Percentiles rank a stretch among this genome's conserved stretches.
Conservation (phyloP, 1,284 basidiomycete genomes). For the Apiotrichum gamsii region DNA sequence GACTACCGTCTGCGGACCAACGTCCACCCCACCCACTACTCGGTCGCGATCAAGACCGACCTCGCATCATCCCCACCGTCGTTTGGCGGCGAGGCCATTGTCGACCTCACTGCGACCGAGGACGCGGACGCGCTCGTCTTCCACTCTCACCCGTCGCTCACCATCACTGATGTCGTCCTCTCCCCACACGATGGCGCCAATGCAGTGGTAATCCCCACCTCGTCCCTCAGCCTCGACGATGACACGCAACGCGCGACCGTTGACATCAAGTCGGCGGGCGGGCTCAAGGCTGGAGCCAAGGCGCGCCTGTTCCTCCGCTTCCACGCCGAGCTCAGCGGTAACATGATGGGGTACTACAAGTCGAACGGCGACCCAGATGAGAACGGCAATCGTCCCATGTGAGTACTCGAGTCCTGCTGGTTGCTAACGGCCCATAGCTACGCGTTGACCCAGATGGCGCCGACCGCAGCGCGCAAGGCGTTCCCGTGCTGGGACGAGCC, state of each 20-base stretch:
- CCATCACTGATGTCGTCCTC: constrained; percentile 61
- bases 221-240: constrained; percentile 54
- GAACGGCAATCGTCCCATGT: constrained; percentile 46
- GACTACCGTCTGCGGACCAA: constrained; percentile 62
- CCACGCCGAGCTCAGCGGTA: constrained; percentile 57
- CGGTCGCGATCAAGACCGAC: constrained; percentile 71
- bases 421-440: constrained; percentile 49
- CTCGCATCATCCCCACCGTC: constrained; percentile 56
- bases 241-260: constrained; percentile 60
- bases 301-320: constrained; percentile 50
- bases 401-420: constrained; percentile 1
- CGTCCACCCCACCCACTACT: constrained; percentile 62
- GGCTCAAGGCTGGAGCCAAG: constrained; percentile 56
- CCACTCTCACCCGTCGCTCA: constrained; percentile 61
- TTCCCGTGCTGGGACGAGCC: constrained; percentile 91
- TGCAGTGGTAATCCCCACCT: constrained; percentile 42
- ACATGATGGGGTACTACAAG: constrained; percentile 57
- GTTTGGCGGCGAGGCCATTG: constrained; percentile 71
- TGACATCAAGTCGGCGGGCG: constrained; percentile 57
- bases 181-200: constrained; percentile 56
- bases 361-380: constrained; percentile 48
- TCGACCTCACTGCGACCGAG: constrained; percentile 65
- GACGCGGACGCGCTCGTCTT: constrained; percentile 61
- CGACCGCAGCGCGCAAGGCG: constrained; percentile 75
- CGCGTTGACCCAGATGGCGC: constrained; percentile 71